phyloP scores from a whole-genome alignment of 2,329 filamentous ascomycete genomes.

The Arthroderma sp. region DNA sequence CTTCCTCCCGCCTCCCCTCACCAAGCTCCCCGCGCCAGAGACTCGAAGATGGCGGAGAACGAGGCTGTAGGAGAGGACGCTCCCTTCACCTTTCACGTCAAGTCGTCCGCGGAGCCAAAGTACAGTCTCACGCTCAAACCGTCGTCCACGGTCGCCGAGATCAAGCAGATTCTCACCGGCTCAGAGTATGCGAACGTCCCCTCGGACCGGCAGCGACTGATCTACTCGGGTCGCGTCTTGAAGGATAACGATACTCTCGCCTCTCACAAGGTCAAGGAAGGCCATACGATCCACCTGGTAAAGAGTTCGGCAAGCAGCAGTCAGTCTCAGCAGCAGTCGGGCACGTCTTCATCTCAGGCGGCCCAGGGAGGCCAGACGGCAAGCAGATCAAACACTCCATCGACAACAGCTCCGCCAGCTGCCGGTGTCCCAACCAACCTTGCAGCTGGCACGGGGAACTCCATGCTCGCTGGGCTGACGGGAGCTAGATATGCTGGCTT shows the following conservation, averaged over 20 bases:
- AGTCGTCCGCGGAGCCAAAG: constrained; percentile 83
- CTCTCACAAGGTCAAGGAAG: constrained; percentile 87
- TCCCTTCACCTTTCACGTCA: constrained; percentile 90
- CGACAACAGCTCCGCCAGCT: constrained; percentile 7
- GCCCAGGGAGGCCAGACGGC: constrained; percentile 18
- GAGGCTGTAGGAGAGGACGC: constrained; percentile 43
- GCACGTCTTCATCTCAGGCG: constrained; percentile 14
- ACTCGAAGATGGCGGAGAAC: neutral
- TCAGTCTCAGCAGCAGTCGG: constrained; percentile 12
- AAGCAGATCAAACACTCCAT: constrained; percentile 6
- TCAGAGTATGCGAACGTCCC: constrained; percentile 78
- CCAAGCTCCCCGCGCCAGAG: neutral
- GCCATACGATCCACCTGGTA: constrained; percentile 91
- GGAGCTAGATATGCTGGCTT: constrained; percentile 90
- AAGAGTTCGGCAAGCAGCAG: constrained; percentile 76
- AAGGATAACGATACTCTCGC: constrained; percentile 83
- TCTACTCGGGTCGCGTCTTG: constrained; percentile 93
- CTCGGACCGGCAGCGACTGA: constrained; percentile 78
- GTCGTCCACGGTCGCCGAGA: constrained; percentile 64
- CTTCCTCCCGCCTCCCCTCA: no score
- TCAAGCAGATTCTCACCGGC: constrained; percentile 78
- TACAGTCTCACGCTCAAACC: constrained; percentile 70
- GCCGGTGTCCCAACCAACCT: constrained; percentile 38
- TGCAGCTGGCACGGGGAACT: constrained; percentile 53
- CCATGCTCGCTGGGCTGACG: constrained; percentile 79